These are phyloP conservation scores for Nissolia schottii DNA, from an alignment of 306 rosid genomes.

Conservation along the genomic window DNA sequence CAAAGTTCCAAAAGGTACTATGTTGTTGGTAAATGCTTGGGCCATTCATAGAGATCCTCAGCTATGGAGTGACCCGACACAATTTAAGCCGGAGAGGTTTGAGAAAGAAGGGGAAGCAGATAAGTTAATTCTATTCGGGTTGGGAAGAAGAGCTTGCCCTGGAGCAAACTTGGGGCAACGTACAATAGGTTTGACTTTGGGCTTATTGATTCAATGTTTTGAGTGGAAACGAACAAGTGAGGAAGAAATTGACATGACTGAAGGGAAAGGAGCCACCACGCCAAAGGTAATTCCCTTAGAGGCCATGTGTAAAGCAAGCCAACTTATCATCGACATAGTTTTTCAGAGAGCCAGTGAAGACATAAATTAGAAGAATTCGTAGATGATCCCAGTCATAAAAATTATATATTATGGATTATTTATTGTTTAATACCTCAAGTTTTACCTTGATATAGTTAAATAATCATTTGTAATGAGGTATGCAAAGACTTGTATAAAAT, in stretches of 20 bases:
- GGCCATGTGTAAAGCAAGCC: slow-evolving; percentile 40
- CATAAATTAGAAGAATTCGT: not conserved
- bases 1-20: slow-evolving; percentile 34
- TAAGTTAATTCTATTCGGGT: slow-evolving; percentile 42
- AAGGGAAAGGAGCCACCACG: slow-evolving; percentile 30
- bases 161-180: slow-evolving; percentile 39
- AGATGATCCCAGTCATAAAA: not conserved
- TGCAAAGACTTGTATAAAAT: too few relatives aligned
- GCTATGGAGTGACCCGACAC: slow-evolving; percentile 35
- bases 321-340: not conserved
- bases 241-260: slow-evolving; percentile 34
- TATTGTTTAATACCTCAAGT: too few relatives aligned
- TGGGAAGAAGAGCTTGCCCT: slow-evolving; percentile 50
- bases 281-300: slow-evolving; percentile 28
- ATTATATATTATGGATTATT: not conserved
- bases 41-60: slow-evolving; percentile 50
- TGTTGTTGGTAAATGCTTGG: slow-evolving; percentile 47
- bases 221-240: slow-evolving; percentile 37
- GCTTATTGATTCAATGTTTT: slow-evolving; percentile 42
- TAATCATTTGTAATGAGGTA: too few relatives aligned
- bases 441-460: too few relatives aligned
- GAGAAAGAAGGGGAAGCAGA: slow-evolving; percentile 20
- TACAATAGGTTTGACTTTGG: slow-evolving; percentile 27
- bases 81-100: slow-evolving; percentile 50
- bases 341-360: not conserved